Percentiles rank a stretch among this genome's conserved stretches.
Evolutionary conservation across 75 land plant species (phyloP).

Genomic region (Sequoiadendron giganteum): DNA sequence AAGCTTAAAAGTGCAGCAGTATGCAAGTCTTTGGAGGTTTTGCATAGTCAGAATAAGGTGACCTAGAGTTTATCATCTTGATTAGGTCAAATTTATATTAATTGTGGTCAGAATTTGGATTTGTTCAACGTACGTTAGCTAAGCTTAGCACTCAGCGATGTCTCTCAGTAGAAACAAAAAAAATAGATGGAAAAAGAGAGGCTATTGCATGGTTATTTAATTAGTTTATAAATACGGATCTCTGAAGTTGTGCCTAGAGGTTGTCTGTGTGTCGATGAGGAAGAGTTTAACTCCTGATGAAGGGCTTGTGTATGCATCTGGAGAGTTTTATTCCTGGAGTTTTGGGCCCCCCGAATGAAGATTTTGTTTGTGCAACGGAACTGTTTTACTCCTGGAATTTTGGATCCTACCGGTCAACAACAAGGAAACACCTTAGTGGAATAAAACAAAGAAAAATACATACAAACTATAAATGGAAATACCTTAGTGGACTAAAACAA

Average conservation of each 20-base stretch:
- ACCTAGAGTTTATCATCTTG: background rate
- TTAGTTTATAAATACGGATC: background rate
- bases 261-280: background rate
- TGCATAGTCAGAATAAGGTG: background rate
- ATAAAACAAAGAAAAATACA: background rate
- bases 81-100: background rate
- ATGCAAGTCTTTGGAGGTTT: background rate
- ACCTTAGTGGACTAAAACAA: background rate
- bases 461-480: background rate
- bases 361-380: no score
- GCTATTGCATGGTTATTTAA: background rate
- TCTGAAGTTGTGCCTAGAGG: background rate
- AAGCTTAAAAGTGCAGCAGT: background rate
- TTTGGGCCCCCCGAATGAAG: no score
- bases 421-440: background rate
- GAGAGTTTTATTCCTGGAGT: no score
- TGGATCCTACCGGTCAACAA: background rate
- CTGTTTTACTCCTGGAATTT: no score
- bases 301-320: background rate
- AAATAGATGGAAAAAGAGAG: background rate
- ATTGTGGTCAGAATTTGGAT: background rate
- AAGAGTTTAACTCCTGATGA: background rate
- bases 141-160: background rate
- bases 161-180: background rate
- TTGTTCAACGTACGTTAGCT: background rate